These are phyloP conservation scores for Aspergillus diversus DNA, from an alignment of 495 filamentous ascomycete species.

Conservation along the genomic window DNA sequence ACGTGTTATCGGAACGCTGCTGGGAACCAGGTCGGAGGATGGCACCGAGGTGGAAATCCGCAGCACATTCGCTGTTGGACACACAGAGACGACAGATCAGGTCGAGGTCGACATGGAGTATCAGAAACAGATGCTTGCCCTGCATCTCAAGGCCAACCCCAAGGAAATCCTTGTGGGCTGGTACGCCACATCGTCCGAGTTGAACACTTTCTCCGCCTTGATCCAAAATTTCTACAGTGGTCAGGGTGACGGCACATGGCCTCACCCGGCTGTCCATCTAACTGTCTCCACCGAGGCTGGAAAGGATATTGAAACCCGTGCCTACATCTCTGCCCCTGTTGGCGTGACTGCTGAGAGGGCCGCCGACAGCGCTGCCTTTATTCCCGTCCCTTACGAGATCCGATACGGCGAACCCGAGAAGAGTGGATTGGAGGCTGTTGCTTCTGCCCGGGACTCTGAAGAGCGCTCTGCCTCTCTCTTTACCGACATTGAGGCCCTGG, in stretches of 20 bases:
- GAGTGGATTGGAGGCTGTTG: conserved; percentile 84
- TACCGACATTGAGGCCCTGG: conserved; percentile 86
- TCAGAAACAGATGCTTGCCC: conserved; percentile 95
- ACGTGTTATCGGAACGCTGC: conserved; percentile 92
- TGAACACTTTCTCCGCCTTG: conserved; percentile 96
- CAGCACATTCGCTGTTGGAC: conserved; percentile 94
- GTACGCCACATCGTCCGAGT: conserved; percentile 94
- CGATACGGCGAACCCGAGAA: conserved; percentile 90
- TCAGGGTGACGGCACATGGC: conserved; percentile 94
- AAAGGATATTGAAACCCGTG: conserved; percentile 78
- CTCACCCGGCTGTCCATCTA: conserved; percentile 93
- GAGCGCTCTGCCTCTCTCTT: conserved; percentile 69
- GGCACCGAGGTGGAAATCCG: conserved; percentile 93
- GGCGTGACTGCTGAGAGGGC: conserved; percentile 94
- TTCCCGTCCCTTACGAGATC: conserved; percentile 92
- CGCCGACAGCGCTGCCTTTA: conserved; percentile 92
- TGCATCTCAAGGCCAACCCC: conserved; percentile 92
- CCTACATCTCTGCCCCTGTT: conserved; percentile 93
- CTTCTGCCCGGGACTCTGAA: conserved; percentile 78
- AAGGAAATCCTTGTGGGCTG: conserved; percentile 93
- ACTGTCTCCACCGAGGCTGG: conserved; percentile 89
- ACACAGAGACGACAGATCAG: conserved; percentile 97
- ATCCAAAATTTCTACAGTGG: conserved; percentile 99
- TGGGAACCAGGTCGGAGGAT: conserved; percentile 92
- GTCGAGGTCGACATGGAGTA: conserved; percentile 99